Conservation (phyloP, 1,284 basidiomycete genomes). For the Ceratobasidium sp. region DNA sequence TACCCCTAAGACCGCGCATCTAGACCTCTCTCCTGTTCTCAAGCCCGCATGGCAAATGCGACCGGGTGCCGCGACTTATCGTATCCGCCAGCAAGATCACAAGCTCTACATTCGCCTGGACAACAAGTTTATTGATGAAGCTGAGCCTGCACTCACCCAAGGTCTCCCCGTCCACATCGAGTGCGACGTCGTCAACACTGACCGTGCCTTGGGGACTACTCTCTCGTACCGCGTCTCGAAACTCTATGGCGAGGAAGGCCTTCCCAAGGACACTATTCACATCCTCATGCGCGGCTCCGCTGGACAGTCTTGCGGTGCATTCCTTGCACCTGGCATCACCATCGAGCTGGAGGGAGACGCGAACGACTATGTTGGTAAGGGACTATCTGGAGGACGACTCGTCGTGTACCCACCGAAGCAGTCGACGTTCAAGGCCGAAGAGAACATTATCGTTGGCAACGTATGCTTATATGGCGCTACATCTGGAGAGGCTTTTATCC, state of each 20-base stretch:
- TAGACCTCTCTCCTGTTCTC: conserved; percentile 88
- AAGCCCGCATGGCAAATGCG: conserved; percentile 98
- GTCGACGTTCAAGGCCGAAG: conserved; percentile 93
- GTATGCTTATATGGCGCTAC: conserved; percentile 96
- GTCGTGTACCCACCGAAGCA: conserved; percentile 91
- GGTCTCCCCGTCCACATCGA: conserved; percentile 94
- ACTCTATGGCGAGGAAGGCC: conserved; percentile 91
- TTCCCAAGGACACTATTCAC: conserved; percentile 94
- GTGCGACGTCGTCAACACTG: conserved; percentile 94
- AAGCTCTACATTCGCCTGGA: conserved; percentile 95
- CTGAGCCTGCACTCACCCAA: conserved; percentile 88
- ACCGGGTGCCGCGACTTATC: conserved; percentile 90
- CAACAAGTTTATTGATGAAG: conserved; percentile 96
- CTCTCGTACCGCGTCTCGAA: conserved; percentile 92
- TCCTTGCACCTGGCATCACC: conserved; percentile 95
- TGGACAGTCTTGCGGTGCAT: conserved; percentile 95
- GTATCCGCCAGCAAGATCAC: conserved; percentile 91
- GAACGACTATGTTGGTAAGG: conserved; percentile 97
- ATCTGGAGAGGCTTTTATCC: conserved; percentile 93
- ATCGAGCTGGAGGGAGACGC: conserved; percentile 96
- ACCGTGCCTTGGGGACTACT: conserved; percentile 92
- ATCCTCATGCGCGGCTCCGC: conserved; percentile 93
- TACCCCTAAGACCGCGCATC: conserved; percentile 85
- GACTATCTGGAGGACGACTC: conserved; percentile 90
- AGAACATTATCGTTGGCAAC: conserved; percentile 96